Conservation (phyloP, 345 rosid species). For the Gossypium bickii region DNA sequence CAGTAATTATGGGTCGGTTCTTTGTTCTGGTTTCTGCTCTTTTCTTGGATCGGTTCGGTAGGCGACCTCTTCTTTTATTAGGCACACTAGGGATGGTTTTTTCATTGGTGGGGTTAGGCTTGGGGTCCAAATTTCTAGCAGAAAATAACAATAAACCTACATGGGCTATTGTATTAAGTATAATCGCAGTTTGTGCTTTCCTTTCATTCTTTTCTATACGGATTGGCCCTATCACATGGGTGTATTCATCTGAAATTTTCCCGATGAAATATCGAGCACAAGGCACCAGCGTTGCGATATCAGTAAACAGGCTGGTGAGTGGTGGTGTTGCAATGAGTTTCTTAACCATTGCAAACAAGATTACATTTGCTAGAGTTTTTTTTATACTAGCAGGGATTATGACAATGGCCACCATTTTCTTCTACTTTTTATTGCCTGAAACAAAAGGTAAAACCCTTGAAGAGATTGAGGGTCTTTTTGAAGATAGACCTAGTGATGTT, state of each 20-base stretch:
- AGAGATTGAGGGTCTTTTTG: conserved; percentile 54
- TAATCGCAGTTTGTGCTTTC: conserved; percentile 36
- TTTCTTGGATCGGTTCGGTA: conserved; percentile 40
- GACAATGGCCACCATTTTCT: conserved; percentile 43
- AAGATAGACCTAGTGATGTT: conserved; percentile 17
- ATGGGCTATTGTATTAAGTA: conserved; percentile 35
- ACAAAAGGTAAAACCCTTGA: conserved; percentile 66
- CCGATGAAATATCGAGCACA: conserved; percentile 62
- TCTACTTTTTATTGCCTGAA: conserved; percentile 59
- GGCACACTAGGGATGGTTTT: conserved; percentile 28
- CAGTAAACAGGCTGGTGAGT: conserved; percentile 65
- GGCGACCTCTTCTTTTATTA: conserved; percentile 27
- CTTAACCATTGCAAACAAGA: conserved; percentile 30
- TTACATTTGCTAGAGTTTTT: conserved; percentile 57
- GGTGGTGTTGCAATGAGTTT: conserved; percentile 70
- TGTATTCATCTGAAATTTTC: conserved; percentile 71
- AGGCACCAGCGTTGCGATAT: conserved; percentile 52
- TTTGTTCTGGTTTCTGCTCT: conserved; percentile 39
- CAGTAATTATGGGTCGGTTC: conserved; percentile 41
- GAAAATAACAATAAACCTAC: conserved; percentile 17
- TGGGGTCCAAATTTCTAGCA: conserved; percentile 30
- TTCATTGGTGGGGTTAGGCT: background rate
- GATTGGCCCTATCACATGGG: conserved; percentile 81
- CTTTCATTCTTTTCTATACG: conserved; percentile 72
- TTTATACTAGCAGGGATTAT: conserved; percentile 49